Conservation (phyloP, 768 basidiomycete species). For the Lentinula raphanica region DNA sequence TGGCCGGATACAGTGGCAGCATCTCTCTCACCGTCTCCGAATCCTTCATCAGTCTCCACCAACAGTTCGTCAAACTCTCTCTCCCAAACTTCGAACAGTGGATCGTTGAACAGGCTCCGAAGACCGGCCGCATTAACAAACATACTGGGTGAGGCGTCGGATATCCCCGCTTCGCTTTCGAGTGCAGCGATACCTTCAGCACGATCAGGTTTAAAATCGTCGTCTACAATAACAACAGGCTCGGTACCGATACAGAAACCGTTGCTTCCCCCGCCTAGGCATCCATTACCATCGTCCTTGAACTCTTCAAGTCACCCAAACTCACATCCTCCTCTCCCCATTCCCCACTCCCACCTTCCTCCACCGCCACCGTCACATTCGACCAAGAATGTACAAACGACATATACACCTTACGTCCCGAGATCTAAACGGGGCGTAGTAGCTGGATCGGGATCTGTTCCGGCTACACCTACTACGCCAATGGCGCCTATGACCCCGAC, state of each 20-base stretch:
- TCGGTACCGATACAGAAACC: constrained; percentile 23
- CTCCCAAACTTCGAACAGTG: not conserved
- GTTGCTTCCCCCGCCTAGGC: constrained; percentile 9
- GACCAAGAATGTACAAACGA: constrained; percentile 45
- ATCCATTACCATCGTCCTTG: constrained; percentile 6
- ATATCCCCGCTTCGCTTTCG: constrained; percentile 26
- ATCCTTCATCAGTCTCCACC: too few relatives aligned
- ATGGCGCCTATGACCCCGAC: not conserved
- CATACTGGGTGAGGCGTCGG: constrained; percentile 5
- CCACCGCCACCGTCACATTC: constrained; percentile 25
- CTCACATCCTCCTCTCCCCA: too few relatives aligned
- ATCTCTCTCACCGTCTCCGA: too few relatives aligned
- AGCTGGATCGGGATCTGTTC: constrained; percentile 12
- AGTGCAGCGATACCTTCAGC: constrained; percentile 17
- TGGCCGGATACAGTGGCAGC: not conserved
- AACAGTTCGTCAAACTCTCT: too few relatives aligned
- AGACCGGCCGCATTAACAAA: constrained; percentile 1
- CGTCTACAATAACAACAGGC: not conserved
- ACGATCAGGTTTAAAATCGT: constrained; percentile 17
- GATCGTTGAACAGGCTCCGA: constrained; percentile 20
- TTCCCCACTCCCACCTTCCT: constrained; percentile 15
- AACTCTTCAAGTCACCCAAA: too few relatives aligned
- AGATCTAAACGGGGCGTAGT: constrained; percentile 40
- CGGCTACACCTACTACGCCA: constrained; percentile 26
- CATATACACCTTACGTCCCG: constrained; percentile 82